These are phyloP conservation scores for Purpureocillium lavendulum DNA, from an alignment of 2,329 filamentous ascomycete species.

Conservation along the genomic window DNA sequence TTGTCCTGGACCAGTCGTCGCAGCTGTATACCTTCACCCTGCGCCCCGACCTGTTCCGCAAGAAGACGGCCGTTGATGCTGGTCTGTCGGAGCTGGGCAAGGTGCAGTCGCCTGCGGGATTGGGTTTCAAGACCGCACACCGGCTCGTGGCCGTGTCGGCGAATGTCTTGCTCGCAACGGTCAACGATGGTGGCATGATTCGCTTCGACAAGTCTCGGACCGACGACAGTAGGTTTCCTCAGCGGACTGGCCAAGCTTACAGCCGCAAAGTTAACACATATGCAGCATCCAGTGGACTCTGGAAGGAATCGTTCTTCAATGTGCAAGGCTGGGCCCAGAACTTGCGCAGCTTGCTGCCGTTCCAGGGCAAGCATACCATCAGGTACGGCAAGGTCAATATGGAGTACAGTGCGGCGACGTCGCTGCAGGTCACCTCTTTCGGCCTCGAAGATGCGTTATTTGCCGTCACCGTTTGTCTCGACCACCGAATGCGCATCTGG, in stretches of 20 bases:
- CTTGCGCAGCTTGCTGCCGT: constrained; percentile 57
- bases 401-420: constrained; percentile 60
- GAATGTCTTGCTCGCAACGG: constrained; percentile 68
- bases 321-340: constrained; percentile 65
- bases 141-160: constrained; percentile 67
- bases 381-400: constrained; percentile 56
- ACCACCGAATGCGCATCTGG: constrained; percentile 86
- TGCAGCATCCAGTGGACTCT: constrained; percentile 27
- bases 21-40: constrained; percentile 80
- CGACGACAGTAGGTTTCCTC: constrained; percentile 32
- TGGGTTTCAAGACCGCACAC: constrained; percentile 73
- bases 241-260: not conserved
- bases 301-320: constrained; percentile 67
- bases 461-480: constrained; percentile 75
- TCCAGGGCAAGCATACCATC: constrained; percentile 56
- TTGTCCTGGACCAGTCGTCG: constrained; percentile 70
- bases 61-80: constrained; percentile 59
- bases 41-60: constrained; percentile 72
- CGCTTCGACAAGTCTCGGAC: constrained; percentile 54
- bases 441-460: constrained; percentile 43
- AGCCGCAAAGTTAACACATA: not conserved
- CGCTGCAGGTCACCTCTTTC: constrained; percentile 46
- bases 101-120: constrained; percentile 60
- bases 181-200: constrained; percentile 71
- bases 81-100: constrained; percentile 72